A percentile compares a stretch with the other conserved stretches of the same genome.
Conservation (phyloP, 1,284 basidiomycete genomes). For the Hemileia vastatrix region DNA sequence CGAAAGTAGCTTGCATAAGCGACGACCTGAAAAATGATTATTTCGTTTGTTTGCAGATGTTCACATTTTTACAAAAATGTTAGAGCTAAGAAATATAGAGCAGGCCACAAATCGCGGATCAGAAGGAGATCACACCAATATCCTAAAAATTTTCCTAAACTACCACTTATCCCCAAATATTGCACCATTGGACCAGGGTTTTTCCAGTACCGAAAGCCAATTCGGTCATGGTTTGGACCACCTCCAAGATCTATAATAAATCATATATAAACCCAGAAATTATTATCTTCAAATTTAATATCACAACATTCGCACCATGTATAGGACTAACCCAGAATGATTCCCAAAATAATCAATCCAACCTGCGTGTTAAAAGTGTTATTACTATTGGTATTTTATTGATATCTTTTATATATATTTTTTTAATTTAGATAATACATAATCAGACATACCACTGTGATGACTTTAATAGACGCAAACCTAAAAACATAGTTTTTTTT, state of each 20-base stretch:
- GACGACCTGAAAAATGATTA: no score
- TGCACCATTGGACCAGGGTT: conserved; percentile 49
- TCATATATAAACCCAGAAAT: conserved; percentile 25
- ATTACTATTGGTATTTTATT: background rate
- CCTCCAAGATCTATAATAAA: conserved; percentile 54
- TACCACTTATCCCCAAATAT: conserved; percentile 48
- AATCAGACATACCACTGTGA: conserved; percentile 49
- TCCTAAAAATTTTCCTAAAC: conserved; percentile 51
- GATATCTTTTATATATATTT: background rate
- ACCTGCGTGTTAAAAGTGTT: conserved; percentile 39
- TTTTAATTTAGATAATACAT: conserved; percentile 8
- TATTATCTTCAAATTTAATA: background rate
- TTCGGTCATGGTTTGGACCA: conserved; percentile 40
- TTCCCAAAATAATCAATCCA: conserved; percentile 56
- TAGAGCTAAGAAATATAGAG: conserved; percentile 22
- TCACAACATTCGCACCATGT: background rate
- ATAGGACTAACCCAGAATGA: conserved; percentile 46
- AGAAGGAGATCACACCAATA: conserved; percentile 38
- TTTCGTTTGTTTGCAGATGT: no score
- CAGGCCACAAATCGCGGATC: background rate
- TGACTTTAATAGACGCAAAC: conserved; percentile 62
- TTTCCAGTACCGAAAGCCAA: conserved; percentile 49
- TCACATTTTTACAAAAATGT: no score
- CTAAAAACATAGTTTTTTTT: no score
- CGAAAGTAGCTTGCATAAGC: no score